These are phyloP conservation scores for Taxillus chinensis DNA, from an alignment of 164 flowering plant genomes.

Conservation along the genomic window DNA sequence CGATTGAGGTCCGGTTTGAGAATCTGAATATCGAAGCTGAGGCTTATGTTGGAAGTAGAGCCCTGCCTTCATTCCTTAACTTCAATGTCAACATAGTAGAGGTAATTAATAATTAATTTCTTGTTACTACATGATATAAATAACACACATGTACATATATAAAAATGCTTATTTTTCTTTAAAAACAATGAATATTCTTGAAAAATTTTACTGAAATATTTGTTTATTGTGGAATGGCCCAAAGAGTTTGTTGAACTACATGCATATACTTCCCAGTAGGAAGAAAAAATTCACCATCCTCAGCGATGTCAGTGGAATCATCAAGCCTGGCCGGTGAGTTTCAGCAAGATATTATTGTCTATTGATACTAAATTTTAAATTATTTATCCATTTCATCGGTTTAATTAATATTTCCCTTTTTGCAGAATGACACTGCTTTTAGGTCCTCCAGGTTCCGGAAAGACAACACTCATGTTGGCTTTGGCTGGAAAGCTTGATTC, in stretches of 20 bases:
- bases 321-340: conserved; percentile 24
- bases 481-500: conserved; percentile 45
- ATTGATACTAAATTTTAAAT: too few species aligned
- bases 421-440: conserved; percentile 53
- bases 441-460: conserved; percentile 67
- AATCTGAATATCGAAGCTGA: conserved; percentile 19
- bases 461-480: conserved; percentile 47
- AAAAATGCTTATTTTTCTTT: too few species aligned
- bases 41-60: conserved; percentile 20
- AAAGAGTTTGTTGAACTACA: conserved; percentile 7
- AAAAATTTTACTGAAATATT: too few species aligned
- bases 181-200: too few species aligned
- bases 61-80: conserved; percentile 21
- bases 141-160: too few species aligned
- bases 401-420: neutral
- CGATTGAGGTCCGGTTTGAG: conserved; percentile 22
- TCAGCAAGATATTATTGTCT: neutral
- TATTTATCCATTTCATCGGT: too few species aligned
- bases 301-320: conserved; percentile 31
- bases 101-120: conserved; percentile 1
- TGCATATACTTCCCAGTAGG: conserved; percentile 17
- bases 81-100: conserved; percentile 11
- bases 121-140: too few species aligned
- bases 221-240: too few species aligned
- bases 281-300: conserved; percentile 22